Percentiles rank a stretch among this genome's conserved stretches.
phyloP scores from a whole-genome alignment of 1,139 yeast genomes.

The Pichia sp. region DNA sequence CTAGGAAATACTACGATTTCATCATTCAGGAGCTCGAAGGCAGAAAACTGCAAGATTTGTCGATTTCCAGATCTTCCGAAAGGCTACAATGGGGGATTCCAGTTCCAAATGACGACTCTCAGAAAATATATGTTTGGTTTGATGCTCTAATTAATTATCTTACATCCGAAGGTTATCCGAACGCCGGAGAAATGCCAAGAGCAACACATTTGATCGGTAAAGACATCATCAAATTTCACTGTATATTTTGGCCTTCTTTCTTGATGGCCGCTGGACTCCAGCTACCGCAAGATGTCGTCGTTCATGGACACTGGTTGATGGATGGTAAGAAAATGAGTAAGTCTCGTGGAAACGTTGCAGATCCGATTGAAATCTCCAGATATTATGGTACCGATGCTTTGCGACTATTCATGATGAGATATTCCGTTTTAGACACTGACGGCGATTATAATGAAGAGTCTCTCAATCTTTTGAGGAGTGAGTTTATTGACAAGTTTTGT shows the following conservation, averaged over 20 bases:
- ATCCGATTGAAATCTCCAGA: constrained; percentile 59
- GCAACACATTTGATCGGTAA: constrained; percentile 85
- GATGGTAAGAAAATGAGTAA: constrained; percentile 92
- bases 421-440: constrained; percentile 69
- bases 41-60: constrained; percentile 52
- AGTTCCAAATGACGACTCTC: constrained; percentile 74
- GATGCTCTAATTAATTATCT: constrained; percentile 87
- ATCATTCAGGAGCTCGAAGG: constrained; percentile 49
- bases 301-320: constrained; percentile 92
- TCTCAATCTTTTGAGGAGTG: constrained; percentile 47
- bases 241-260: constrained; percentile 92
- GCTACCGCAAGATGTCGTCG: constrained; percentile 66
- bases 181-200: constrained; percentile 27
- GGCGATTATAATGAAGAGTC: constrained; percentile 65
- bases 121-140: constrained; percentile 91
- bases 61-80: constrained; percentile 74
- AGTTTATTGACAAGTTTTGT: constrained; percentile 73
- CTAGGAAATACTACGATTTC: constrained; percentile 46
- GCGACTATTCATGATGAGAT: constrained; percentile 68
- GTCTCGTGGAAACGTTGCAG: constrained; percentile 91
- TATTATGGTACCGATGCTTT: constrained; percentile 67
- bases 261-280: constrained; percentile 72
- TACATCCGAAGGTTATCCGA: constrained; percentile 58
- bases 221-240: constrained; percentile 82
- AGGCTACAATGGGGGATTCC: constrained; percentile 85